Conservation (phyloP, 1,139 yeast species). For the Hanseniaspora sp. region DNA sequence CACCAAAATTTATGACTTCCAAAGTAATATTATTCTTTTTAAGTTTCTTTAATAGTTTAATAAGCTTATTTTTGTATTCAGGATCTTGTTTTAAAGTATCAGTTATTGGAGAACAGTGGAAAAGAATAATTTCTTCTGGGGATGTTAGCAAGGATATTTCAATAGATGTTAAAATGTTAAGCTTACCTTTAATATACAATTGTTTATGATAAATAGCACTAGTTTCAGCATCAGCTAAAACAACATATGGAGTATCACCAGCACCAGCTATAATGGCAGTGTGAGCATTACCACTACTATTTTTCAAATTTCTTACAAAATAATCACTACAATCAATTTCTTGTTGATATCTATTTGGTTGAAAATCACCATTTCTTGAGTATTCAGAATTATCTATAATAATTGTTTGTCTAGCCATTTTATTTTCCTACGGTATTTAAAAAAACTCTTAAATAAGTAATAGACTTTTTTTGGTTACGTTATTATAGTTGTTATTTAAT, state of each 20-base stretch:
- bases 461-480: background rate
- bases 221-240: constrained; percentile 34
- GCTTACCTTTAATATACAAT: constrained; percentile 49
- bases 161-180: constrained; percentile 69
- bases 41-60: constrained; percentile 79
- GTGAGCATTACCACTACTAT: constrained; percentile 85
- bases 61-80: constrained; percentile 53
- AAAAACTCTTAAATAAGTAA: background rate
- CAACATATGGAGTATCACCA: constrained; percentile 73
- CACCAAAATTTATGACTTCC: constrained; percentile 88
- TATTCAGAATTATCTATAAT: constrained; percentile 92
- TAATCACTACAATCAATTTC: constrained; percentile 87
- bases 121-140: constrained; percentile 81
- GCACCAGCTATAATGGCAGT: constrained; percentile 86
- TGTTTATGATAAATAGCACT: constrained; percentile 15
- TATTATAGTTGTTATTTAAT: too few species aligned
- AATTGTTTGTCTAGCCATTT: constrained; percentile 89
- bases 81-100: constrained; percentile 51
- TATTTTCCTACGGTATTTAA: constrained; percentile 16
- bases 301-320: constrained; percentile 75
- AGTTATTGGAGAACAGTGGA: constrained; percentile 76
- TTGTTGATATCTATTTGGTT: constrained; percentile 82
- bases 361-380: constrained; percentile 90
- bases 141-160: constrained; percentile 95
- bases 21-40: constrained; percentile 87